Conservation (phyloP, 441 rosid genomes). For the Hura crepitans region DNA sequence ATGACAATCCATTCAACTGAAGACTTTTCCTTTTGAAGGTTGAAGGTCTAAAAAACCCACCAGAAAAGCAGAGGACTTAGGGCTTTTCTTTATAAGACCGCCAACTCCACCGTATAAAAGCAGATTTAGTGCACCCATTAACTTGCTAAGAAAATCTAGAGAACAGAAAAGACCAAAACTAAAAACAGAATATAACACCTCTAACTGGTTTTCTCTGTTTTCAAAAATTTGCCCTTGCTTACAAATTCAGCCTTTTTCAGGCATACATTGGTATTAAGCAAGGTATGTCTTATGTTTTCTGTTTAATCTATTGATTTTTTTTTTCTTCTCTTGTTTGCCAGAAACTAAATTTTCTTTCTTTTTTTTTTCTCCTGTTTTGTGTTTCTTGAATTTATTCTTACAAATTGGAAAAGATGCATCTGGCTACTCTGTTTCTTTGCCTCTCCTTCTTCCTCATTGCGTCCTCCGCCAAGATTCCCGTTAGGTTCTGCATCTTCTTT, state of each 20-base stretch:
- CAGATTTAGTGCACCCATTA: not conserved
- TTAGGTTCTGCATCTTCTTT: slow-evolving; percentile 35
- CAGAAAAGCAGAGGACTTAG: not conserved
- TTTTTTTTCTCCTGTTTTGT: not conserved
- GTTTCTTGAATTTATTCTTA: not conserved
- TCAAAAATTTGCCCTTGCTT: slow-evolving; percentile 1
- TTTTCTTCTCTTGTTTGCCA: not conserved
- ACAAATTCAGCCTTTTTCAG: not conserved
- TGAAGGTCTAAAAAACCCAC: slow-evolving; percentile 4
- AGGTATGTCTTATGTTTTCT: slow-evolving; percentile 15
- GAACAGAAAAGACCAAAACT: not conserved
- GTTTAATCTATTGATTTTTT: not conserved
- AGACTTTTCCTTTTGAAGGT: no score
- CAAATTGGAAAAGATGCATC: slow-evolving; percentile 19
- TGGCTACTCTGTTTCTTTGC: not conserved
- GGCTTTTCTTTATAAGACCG: not conserved
- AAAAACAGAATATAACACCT: not conserved
- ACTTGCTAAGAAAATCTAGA: not conserved
- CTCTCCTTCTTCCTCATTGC: slow-evolving; percentile 17
- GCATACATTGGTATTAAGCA: slow-evolving; percentile 17
- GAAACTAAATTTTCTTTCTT: not conserved
- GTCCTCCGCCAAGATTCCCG: slow-evolving; percentile 23
- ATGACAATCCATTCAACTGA: no score
- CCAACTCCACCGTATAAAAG: not conserved
- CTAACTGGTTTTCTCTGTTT: not conserved